phyloP scores from a whole-genome alignment of 495 filamentous ascomycete species.

The Penicillium macrosclerotiorum region DNA sequence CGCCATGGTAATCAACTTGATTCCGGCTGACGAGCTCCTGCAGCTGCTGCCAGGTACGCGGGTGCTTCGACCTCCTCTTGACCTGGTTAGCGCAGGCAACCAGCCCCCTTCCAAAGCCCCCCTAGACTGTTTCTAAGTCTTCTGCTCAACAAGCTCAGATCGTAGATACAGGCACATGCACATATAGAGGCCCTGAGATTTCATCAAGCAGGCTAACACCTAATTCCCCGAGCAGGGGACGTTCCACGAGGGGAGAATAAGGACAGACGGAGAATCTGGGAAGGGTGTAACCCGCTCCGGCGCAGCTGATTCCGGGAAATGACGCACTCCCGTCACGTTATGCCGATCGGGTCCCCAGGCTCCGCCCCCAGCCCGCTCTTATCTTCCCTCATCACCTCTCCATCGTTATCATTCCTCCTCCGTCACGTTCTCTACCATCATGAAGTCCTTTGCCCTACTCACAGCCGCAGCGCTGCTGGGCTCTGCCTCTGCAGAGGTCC shows the following conservation, averaged over 20 bases:
- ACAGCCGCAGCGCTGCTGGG: constrained; percentile 80
- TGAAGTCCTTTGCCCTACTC: constrained; percentile 78
- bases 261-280: constrained; percentile 7
- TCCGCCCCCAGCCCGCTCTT: constrained; percentile 22
- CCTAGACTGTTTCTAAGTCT: too few relatives aligned
- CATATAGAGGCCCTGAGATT: too few relatives aligned
- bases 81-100: constrained; percentile 10
- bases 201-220: constrained; percentile 5
- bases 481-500: constrained; percentile 76
- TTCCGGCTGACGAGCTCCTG: too few relatives aligned
- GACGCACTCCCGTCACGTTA: constrained; percentile 29
- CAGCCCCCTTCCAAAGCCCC: constrained; percentile 7
- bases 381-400: constrained; percentile 20
- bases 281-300: constrained; percentile 15
- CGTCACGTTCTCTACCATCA: constrained; percentile 40
- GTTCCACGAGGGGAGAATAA: background rate
- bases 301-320: constrained; percentile 22
- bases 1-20: too few relatives aligned
- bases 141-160: too few relatives aligned
- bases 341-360: constrained; percentile 23
- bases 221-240: background rate
- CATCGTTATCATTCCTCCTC: constrained; percentile 23
- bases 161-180: too few relatives aligned
- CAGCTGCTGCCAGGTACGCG: constrained; percentile 27
- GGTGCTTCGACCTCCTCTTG: constrained; percentile 14